Evolutionary conservation across 1,139 yeast genomes (phyloP).

Genomic region (Suhomyces terraborum): DNA sequence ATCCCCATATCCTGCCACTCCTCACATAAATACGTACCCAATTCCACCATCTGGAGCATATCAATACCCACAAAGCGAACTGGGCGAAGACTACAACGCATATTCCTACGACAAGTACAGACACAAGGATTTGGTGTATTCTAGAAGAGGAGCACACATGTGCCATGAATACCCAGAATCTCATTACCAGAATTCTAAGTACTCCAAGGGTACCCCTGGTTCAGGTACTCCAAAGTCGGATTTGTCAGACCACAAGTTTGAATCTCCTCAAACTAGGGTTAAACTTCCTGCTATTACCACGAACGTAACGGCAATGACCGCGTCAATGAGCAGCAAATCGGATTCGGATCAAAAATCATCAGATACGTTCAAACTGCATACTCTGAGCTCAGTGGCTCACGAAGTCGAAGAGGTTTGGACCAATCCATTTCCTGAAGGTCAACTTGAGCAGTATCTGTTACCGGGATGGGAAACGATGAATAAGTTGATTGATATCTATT

Average conservation of each 20-base stretch:
- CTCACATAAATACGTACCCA: neutral
- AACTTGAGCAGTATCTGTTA: conserved; percentile 31
- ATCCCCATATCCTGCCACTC: conserved; percentile 1
- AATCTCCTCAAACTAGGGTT: neutral
- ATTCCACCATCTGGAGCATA: neutral
- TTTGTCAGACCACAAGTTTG: neutral
- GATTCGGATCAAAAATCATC: conserved; percentile 1
- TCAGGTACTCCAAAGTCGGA: neutral
- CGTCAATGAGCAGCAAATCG: neutral
- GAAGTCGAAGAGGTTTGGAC: neutral
- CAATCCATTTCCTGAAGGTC: conserved; percentile 9
- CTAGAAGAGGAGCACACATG: neutral
- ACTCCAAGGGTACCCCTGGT: neutral
- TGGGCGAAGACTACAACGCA: neutral
- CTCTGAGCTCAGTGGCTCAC: neutral
- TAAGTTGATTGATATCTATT: conserved; percentile 48
- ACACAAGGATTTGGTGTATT: neutral
- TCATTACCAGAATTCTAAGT: neutral
- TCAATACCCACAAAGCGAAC: neutral
- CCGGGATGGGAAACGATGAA: conserved; percentile 45
- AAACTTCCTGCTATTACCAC: too few relatives aligned
- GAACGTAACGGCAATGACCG: neutral
- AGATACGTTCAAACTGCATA: neutral
- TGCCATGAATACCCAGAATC: neutral
- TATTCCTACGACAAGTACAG: conserved; percentile 1